Conservation (phyloP, 176 grass and related monocot genomes). For the Oryza australiensis region DNA sequence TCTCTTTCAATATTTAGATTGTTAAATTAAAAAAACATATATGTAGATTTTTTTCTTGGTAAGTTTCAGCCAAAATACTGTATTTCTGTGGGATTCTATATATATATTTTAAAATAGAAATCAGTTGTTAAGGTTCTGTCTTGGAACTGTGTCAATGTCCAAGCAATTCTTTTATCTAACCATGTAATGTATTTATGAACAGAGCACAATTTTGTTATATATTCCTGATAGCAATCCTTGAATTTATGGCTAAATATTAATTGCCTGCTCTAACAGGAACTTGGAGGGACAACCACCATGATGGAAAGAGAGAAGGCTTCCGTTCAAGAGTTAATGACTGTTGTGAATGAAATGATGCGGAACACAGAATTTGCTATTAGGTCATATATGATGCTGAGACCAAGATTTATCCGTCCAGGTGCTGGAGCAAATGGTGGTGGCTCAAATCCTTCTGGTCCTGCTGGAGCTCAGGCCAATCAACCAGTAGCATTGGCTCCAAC, state of each 20-base stretch:
- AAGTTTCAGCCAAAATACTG: neutral
- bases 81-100: neutral
- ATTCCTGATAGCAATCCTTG: constrained; percentile 12
- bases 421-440: constrained; percentile 45
- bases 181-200: neutral
- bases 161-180: neutral
- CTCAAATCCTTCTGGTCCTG: constrained; percentile 36
- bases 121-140: neutral
- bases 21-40: neutral
- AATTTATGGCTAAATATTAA: constrained; percentile 8
- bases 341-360: constrained; percentile 86
- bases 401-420: constrained; percentile 60
- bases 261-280: constrained; percentile 53
- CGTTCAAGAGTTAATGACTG: constrained; percentile 68
- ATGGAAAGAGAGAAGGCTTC: constrained; percentile 92
- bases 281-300: constrained; percentile 66
- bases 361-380: constrained; percentile 81
- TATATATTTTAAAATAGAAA: neutral
- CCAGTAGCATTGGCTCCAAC: constrained; percentile 46
- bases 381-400: constrained; percentile 88
- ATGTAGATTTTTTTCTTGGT: neutral
- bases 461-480: constrained; percentile 50
- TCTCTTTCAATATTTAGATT: neutral
- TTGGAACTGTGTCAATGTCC: neutral
- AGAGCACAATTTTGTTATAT: neutral